Conservation (phyloP, 306 rosid species). For the Medicago ruthenica region DNA sequence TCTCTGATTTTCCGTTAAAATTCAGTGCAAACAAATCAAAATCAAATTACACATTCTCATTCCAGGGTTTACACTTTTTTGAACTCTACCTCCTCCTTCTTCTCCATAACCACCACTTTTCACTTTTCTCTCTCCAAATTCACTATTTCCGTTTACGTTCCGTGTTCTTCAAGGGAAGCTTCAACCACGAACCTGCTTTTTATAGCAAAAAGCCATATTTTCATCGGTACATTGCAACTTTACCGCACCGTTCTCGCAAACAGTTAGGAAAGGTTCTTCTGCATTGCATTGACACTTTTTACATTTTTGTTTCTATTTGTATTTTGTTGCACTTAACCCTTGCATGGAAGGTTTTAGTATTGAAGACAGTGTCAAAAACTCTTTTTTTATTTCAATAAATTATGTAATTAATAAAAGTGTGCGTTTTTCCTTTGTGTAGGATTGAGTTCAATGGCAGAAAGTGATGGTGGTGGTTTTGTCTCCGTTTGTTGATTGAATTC, state of each 20-base stretch:
- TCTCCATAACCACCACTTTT: background rate
- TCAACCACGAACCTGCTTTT: no score
- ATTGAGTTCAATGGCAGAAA: background rate
- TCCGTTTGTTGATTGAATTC: background rate
- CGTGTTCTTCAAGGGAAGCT: conserved; percentile 36
- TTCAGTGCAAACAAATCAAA: background rate
- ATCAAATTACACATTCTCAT: background rate
- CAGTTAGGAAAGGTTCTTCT: no score
- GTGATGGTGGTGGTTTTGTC: background rate
- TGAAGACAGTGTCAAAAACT: no score
- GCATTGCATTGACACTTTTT: no score
- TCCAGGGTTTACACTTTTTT: conserved; percentile 5
- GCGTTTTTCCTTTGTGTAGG: background rate
- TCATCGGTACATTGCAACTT: no score
- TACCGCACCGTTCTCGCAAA: no score
- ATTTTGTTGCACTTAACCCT: no score
- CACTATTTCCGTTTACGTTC: background rate
- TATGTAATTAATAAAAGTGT: no score
- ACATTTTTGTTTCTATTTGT: no score
- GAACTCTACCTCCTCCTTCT: background rate
- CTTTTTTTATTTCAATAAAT: no score
- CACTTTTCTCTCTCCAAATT: background rate
- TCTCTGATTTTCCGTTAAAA: background rate
- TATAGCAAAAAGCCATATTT: no score
- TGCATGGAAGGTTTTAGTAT: no score